Evolutionary conservation across 2,329 filamentous ascomycete species (phyloP), one percentile per base, ranked within the genome.

Genomic region (Cryphonectria nitschkei): DNA sequence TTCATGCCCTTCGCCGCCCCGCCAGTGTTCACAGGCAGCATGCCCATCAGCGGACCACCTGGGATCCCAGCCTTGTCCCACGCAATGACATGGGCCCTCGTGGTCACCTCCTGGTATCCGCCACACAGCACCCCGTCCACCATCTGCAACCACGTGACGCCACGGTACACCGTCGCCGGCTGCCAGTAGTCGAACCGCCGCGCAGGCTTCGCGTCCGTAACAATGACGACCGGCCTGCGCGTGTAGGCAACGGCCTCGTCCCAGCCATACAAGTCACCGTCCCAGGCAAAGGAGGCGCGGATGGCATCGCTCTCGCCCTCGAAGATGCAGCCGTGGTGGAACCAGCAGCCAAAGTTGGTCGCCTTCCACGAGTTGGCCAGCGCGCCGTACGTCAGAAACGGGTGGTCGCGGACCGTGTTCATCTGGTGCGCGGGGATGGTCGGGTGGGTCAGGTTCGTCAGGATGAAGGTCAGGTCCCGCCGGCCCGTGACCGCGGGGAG

Each of bases 251-350:
- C 41, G 0, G 71, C 71, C 50, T 71, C 71, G 34, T 72, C 71
- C 58, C 70, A 71, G 32, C 71, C 69, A 22, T 73, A 72, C 22
- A 73, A 32, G 29, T 73, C 71, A 26, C 71, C 71, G 9, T 73
- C 69, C 9, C 69, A 71, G 4, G 71, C 71, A 43, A 72, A 73
- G 9, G 69, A 69, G 7, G 56, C 54, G 26, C 46, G 60, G 50
- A 70, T n/a, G n/a, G n/a, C 19, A 2, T 68, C 61, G 54, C 43
- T 41, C 1, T 68, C 41, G 39, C 26, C 19, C 32, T 26, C 22
- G 19, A 62, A 72, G 19, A 70, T 13, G n/a, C 58, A 39, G 26
- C 64, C 68, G 32, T 50, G 68, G 52, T 70, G 71, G 43, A 68
- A 70, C 54, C 58, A 72, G 61, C 71, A 72, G 29, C 68, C 68